Base-by-base conservation (phyloP, 169 alveolate genomes). In the Amoebophrya sp. region DNA sequence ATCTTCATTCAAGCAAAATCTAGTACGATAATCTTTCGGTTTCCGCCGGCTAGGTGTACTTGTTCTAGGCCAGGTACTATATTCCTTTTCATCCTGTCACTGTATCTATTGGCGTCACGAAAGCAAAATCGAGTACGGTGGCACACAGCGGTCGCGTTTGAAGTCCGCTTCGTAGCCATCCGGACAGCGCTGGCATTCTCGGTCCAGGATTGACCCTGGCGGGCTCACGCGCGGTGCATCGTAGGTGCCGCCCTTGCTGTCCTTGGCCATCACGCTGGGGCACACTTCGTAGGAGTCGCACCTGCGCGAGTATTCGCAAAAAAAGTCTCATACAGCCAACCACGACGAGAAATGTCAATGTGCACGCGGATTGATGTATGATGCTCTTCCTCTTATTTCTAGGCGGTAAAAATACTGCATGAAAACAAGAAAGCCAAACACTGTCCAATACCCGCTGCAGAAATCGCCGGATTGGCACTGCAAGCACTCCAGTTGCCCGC, bases 371-470 rank as follows among this genome's bases (percentile, higher is more conserved):
- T n/a, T n/a, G 7, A 47, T 47, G 66, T 12, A 18, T 47, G 7
- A 47, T 47, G 29, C 66, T 47, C 66, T 47, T 47, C 66, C 18
- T 47, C 66, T n/a, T 12, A 47, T 18, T 12, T 7, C 66, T 12
- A 18, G 66, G 66, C 18, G 7, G 66, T 47, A 47, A 47, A 47
- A 47, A 47, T 47, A n/a, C n/a, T n/a, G n/a, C n/a, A n/a, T n/a
- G n/a, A n/a, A n/a, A n/a, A n/a, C n/a, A n/a, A n/a, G n/a, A n/a
- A n/a, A n/a, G n/a, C n/a, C n/a, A n/a, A n/a, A n/a, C n/a, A n/a
- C n/a, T n/a, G n/a, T n/a, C n/a, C n/a, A n/a, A n/a, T n/a, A 47
- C 66, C 66, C 66, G 66, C 66, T 47, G 66, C 66, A 47, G 66
- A 47, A 47, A 18, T 47, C 66, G 29, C 66, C 66, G 66, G 29